phyloP scores from a whole-genome alignment of 805 yeast genomes.

The Saturnispora saitoi region DNA sequence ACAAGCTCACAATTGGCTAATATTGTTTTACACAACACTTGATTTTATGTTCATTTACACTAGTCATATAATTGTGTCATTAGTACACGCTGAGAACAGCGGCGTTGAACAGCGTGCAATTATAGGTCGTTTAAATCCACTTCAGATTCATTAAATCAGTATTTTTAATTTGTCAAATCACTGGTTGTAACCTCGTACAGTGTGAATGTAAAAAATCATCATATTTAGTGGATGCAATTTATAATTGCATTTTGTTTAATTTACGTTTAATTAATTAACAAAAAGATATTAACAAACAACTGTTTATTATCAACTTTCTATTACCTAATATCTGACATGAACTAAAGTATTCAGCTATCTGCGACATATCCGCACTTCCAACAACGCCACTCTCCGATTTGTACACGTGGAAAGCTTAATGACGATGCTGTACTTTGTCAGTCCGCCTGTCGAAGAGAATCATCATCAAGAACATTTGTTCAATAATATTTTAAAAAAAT shows the following conservation, averaged over 20 bases:
- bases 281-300: neutral
- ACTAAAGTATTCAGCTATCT: constrained; percentile 31
- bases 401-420: constrained; percentile 51
- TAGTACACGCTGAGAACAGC: constrained; percentile 5
- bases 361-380: constrained; percentile 46
- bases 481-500: too few species aligned
- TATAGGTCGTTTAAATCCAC: constrained; percentile 2
- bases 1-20: neutral
- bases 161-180: constrained; percentile 32
- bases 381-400: constrained; percentile 34
- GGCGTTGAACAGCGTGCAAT: constrained; percentile 3
- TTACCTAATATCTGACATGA: neutral
- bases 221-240: neutral
- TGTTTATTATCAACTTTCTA: neutral
- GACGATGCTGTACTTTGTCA: constrained; percentile 24
- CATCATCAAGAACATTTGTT: constrained; percentile 21
- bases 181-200: constrained; percentile 37
- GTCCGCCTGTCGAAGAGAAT: constrained; percentile 44
- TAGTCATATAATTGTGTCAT: neutral
- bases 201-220: constrained; percentile 37
- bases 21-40: neutral
- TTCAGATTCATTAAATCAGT: constrained; percentile 52
- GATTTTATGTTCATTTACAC: neutral
- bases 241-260: constrained; percentile 29
- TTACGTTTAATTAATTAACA: constrained; percentile 21